Conservation (phyloP, 805 yeast genomes). For the Ogataea minuta region DNA sequence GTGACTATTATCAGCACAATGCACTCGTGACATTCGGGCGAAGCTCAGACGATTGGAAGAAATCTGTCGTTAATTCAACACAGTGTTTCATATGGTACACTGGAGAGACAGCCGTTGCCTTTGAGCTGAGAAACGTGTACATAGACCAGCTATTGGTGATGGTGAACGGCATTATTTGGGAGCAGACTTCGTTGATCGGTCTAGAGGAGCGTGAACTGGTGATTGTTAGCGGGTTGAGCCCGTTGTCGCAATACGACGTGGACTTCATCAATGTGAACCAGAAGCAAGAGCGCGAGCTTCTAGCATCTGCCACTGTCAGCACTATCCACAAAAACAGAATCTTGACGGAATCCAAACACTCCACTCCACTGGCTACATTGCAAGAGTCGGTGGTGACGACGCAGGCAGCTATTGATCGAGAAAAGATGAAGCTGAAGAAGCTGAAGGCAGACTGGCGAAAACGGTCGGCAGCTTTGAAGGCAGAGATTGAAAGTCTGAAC, state of each 20-base stretch:
- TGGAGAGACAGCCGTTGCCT: constrained; percentile 51
- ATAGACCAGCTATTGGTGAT: constrained; percentile 42
- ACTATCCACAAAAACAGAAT: constrained; percentile 34
- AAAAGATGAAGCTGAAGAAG: constrained; percentile 55
- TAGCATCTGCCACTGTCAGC: constrained; percentile 35
- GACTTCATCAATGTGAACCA: constrained; percentile 40
- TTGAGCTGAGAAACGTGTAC: constrained; percentile 45
- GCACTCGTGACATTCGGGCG: constrained; percentile 38
- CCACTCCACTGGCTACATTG: constrained; percentile 60
- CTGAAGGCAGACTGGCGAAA: constrained; percentile 58
- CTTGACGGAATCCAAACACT: constrained; percentile 34
- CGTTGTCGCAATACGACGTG: constrained; percentile 61
- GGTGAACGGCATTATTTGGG: constrained; percentile 71
- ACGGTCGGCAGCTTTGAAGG: constrained; percentile 46
- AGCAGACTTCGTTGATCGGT: constrained; percentile 55
- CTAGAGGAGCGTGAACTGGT: constrained; percentile 47
- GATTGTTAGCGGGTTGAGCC: constrained; percentile 64
- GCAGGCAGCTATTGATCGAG: constrained; percentile 55
- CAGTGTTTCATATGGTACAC: constrained; percentile 47
- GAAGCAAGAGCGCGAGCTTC: constrained; percentile 28
- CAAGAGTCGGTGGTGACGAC: constrained; percentile 66
- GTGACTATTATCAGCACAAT: constrained; percentile 37
- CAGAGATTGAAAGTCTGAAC: constrained; percentile 56
- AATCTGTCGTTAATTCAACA: constrained; percentile 26
- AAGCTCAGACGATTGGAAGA: constrained; percentile 28